Percentiles rank a stretch among this genome's conserved stretches.
Conservation (phyloP, 2,329 filamentous ascomycete species). For the Metarhizium robertsii region DNA sequence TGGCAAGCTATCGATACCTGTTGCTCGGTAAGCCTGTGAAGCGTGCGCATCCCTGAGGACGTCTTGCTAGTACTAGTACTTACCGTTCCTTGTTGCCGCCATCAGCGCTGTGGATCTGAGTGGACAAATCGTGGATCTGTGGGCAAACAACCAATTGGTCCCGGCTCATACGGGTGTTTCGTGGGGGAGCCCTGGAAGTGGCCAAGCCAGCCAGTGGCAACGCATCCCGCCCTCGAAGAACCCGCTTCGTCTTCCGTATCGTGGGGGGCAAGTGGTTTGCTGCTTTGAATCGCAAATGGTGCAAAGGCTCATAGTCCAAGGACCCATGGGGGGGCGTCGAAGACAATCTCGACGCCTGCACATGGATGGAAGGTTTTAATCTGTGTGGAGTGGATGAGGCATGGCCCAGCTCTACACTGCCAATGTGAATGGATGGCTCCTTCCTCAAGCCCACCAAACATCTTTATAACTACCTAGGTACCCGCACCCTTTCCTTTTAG, state of each 20-base stretch:
- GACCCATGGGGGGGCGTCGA: neutral
- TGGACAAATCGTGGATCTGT: constrained; percentile 1
- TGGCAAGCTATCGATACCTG: too few relatives aligned
- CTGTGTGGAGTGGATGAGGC: neutral
- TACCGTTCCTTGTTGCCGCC: neutral
- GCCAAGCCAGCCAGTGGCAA: neutral
- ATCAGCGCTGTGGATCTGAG: neutral
- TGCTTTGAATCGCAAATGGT: neutral
- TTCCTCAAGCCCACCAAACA: neutral
- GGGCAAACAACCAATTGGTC: constrained; percentile 2
- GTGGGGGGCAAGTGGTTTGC: constrained; percentile 4
- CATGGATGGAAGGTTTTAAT: neutral
- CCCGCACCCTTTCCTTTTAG: too few relatives aligned
- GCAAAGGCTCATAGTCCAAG: neutral
- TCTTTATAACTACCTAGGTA: too few relatives aligned
- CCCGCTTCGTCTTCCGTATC: neutral
- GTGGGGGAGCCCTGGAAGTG: neutral
- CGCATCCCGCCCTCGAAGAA: neutral
- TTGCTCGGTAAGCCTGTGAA: too few relatives aligned
- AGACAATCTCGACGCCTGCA: neutral
- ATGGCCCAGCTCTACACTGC: neutral
- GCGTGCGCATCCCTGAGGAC: too few relatives aligned
- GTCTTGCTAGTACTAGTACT: too few relatives aligned
- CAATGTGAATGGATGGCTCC: neutral
- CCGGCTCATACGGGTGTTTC: neutral